Evolutionary conservation across 768 basidiomycete genomes (phyloP), one percentile per base, ranked within the genome.

Genomic region (Leccinum variicolor): DNA sequence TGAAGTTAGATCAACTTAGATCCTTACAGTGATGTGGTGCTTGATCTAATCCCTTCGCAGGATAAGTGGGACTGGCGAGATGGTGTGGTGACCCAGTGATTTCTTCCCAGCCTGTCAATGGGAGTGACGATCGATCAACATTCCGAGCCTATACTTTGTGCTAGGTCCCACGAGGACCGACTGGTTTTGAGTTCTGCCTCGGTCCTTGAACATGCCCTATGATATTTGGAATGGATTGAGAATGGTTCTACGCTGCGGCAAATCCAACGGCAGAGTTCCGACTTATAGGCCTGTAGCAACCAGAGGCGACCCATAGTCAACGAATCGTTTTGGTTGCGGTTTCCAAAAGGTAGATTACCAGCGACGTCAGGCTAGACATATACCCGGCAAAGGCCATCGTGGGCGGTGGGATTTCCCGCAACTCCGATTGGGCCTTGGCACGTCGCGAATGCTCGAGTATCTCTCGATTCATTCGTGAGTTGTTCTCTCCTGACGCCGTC

Each of bases 161-260:
- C 47, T 66, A 7, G 61, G 61, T 21, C 57, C 64, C 2, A 39
- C 64, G 62, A 4, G 61, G 55, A 23, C 64, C 64, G 3, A 61
- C 34, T 1, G 53, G 49, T 17, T 39, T 39, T 15, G 36, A n/a
- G 3, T 41, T 52, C 23, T 60, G 52, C 31, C 61, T 56, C 6
- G 62, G 48, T 2, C 58, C 62, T n/a, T n/a, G n/a, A 4, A 56
- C 60, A 17, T 61, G 56, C 39, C 6, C 50, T n/a, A n/a, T n/a
- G n/a, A n/a, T 46, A 67, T 6, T 64, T 0, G 53, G 34, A 34
- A 34, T 34, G 17, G 36, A 9, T 39, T 7, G 36, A 39, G 36
- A 39, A 3, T 39, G 36, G 34, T 34, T 15, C 34, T 15, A 34
- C 34, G 28, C 29, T 43, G 41, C 41, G 19, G 43, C 43, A 9